Conservation (phyloP, 352 stramenopile genomes). For the Pythium guiyangense region DNA sequence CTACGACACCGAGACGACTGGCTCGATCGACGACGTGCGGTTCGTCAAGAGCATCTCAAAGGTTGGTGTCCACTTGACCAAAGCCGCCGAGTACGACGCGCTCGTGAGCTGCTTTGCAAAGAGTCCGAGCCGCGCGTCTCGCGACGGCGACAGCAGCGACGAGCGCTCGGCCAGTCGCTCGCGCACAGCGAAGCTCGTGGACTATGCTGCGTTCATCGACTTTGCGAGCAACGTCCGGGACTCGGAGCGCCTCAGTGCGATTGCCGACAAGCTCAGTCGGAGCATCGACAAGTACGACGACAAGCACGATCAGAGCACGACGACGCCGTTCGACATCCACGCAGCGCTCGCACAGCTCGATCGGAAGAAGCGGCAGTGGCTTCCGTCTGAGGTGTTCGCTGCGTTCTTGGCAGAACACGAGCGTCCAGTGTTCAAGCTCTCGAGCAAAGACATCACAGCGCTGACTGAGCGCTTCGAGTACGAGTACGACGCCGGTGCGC, state of each 20-base stretch:
- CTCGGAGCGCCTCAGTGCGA: conserved; percentile 51
- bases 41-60: conserved; percentile 65
- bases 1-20: conserved; percentile 36
- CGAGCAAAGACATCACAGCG: conserved; percentile 20
- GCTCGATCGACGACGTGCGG: conserved; percentile 27
- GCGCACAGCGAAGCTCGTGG: conserved; percentile 18
- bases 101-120: conserved; percentile 40
- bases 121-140: neutral
- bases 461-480: conserved; percentile 65
- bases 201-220: conserved; percentile 58
- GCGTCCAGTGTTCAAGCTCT: conserved; percentile 38
- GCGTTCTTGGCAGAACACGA: conserved; percentile 19
- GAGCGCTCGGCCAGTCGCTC: neutral
- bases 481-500: conserved; percentile 47
- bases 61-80: conserved; percentile 43
- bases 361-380: conserved; percentile 49
- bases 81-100: conserved; percentile 22
- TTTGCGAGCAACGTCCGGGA: conserved; percentile 66
- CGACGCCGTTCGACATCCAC: conserved; percentile 37
- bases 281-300: conserved; percentile 48
- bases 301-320: conserved; percentile 36
- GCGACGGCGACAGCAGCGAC: conserved; percentile 8
- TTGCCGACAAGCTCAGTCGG: conserved; percentile 38
- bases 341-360: conserved; percentile 45
- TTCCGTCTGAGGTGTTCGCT: conserved; percentile 39